Evolutionary conservation across 495 filamentous ascomycete genomes (phyloP), one percentile per base, ranked within the genome.

Genomic region (Aspergillus olivimuriae): DNA sequence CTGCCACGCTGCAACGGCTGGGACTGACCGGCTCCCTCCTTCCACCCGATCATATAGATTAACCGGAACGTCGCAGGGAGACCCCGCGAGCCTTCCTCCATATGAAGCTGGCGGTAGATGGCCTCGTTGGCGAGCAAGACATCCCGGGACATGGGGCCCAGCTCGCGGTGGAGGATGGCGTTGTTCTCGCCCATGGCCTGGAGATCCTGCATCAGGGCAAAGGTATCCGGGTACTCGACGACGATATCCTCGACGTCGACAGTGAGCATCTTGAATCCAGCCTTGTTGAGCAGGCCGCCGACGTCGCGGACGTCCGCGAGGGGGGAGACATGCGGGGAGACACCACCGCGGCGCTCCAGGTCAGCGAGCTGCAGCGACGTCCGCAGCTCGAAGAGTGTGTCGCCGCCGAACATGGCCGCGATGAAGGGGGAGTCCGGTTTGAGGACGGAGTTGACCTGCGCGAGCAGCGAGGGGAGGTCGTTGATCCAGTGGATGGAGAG

Each of bases 31-130:
- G 75, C 72, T 0, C 84, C 83, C 53, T 91, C 86, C 62, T 91
- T 94, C 94, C 94, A 99, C 14, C 94, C 94, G 68, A 99, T 97
- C 89, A 97, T 91, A 59, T 87, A 92, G 41, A 95, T 94, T 48
- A 92, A 71, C 44, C 87, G 75, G 59, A 91, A 96, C n/a, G 89
- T 96, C 7, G 90, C 90, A 2, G 90, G 90, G 43, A 94, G 68
- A 0, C 62, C 81, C 12, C 84, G 79, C 39, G 86, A 69, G 39
- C 73, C 74, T n/a, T 72, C 81, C 42, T 79, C 72, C 51, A 76
- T 77, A 66, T 99, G 88, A 45, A 99, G 57, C 61, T 82, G 77
- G 19, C 81, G 74, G 59, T 99, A 99, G 19, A 99, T 94, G 11
- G 75, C 86, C 54, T 99, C 87, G 16, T 82, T 82, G 3, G 94